Percentiles rank a stretch among this genome's conserved stretches.
These are phyloP conservation scores for Seminavis robusta DNA, from an alignment of 108 stramenopile genomes.

Conservation along the genomic window DNA sequence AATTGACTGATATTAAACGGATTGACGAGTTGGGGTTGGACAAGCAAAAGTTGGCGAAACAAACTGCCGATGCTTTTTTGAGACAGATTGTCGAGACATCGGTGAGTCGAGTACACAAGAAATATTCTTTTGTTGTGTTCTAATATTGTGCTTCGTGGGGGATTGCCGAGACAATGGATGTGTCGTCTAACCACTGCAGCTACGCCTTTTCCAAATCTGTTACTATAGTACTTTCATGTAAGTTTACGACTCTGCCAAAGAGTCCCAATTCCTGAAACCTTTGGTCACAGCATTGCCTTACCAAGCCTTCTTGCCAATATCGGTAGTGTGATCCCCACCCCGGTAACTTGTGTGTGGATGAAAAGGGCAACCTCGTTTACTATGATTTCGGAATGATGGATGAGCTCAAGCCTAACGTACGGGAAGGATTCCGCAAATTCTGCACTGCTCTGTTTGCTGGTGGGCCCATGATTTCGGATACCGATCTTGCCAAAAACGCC, in stretches of 20 bases:
- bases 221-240: too few relatives aligned
- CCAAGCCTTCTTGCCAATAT: too few relatives aligned
- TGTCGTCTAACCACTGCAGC: background rate
- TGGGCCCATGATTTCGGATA: conserved; percentile 75
- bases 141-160: too few relatives aligned
- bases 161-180: background rate
- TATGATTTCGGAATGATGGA: conserved; percentile 99
- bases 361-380: conserved; percentile 82
- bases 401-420: conserved; percentile 83
- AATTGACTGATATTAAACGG: conserved; percentile 82
- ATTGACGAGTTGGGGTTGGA: conserved; percentile 80
- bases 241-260: too few relatives aligned
- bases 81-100: conserved; percentile 87
- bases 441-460: conserved; percentile 87
- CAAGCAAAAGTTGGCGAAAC: conserved; percentile 76
- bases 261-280: conserved; percentile 68
- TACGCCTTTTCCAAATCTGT: too few relatives aligned
- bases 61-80: conserved; percentile 90
- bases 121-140: too few relatives aligned
- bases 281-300: too few relatives aligned
- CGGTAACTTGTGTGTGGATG: conserved; percentile 85
- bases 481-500: conserved; percentile 76
- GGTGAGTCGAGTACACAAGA: too few relatives aligned
- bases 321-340: too few relatives aligned
- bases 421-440: conserved; percentile 80